Evolutionary conservation across 1,139 yeast genomes (phyloP), one percentile per base, ranked within the genome.

Genomic region (Nakaseomyces sp.): DNA sequence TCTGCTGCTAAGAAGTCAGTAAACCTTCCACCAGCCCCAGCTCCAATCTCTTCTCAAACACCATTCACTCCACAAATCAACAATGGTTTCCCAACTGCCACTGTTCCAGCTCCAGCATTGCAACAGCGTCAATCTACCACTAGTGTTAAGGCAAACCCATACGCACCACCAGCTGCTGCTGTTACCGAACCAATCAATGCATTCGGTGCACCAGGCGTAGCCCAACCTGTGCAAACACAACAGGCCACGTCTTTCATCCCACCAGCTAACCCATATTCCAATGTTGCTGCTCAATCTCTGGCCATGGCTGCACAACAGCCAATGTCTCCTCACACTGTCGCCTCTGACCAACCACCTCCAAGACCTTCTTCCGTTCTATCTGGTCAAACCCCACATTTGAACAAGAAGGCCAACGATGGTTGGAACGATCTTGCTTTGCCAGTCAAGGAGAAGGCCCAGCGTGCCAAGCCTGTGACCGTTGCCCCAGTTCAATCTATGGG

Each of bases 341-440:
- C 28, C 6, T 9, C 18, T 13, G 28, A 22, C 7, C 50, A 52
- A 33, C 55, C 56, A 32, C 50, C 53, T 33, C 42, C 46, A 10
- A 47, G 47, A 16, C 4, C 28, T 8, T 22, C 38, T 5, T 35
- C 38, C 36, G 46, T 53, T 28, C 45, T 48, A 19, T 61, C 65
- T 31, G 66, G 66, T 18, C 66, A 63, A 52, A 55, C 57, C 1
- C 66, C 66, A 31, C 61, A 58, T 31, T 49, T 62, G 37, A 66
- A 70, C 40, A 75, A 71, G 54, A 76, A 73, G 56, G 82, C 82
- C 39, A 80, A 80, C 39, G 91, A 84, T 41, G 96, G 96, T 3
- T 89, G 96, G 96, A 89, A 89, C 59, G 96, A 89, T 63, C 70
- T 89, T 12, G 18, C 38, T 4, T 17, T 39, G 52, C 96, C 96